Conservation (phyloP, 2,329 filamentous ascomycete species). For the Exophiala sideris region DNA sequence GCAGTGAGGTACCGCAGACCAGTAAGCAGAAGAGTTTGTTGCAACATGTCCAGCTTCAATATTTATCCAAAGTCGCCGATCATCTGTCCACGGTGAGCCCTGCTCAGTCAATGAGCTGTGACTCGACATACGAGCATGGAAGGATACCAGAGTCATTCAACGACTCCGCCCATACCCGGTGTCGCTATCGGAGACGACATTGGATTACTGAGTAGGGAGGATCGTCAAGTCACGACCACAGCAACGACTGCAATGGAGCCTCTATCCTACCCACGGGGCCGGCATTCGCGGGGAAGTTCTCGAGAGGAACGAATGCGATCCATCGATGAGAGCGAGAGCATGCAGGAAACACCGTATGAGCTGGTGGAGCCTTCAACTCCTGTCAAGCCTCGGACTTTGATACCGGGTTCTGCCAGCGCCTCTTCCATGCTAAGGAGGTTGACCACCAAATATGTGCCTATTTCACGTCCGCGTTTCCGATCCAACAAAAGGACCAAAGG, state of each 20-base stretch:
- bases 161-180: not conserved
- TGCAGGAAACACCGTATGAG: constrained; percentile 10
- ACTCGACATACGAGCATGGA: constrained; percentile 1
- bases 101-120: not conserved
- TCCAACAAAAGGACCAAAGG: constrained; percentile 20
- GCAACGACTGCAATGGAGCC: constrained; percentile 12
- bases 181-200: constrained; percentile 10
- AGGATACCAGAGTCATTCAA: not conserved
- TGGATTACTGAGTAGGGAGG: constrained; percentile 10
- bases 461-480: constrained; percentile 13
- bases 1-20: no score
- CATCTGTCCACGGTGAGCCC: not conserved
- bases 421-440: constrained; percentile 23
- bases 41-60: not conserved
- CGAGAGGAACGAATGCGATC: constrained; percentile 13
- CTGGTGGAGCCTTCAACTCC: constrained; percentile 15
- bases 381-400: constrained; percentile 7
- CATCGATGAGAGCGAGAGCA: constrained; percentile 14
- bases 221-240: not conserved
- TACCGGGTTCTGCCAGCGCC: constrained; percentile 12
- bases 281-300: constrained; percentile 19
- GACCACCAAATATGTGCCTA: constrained; percentile 22
- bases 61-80: not conserved
- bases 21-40: no score
- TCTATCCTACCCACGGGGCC: constrained; percentile 12